These are phyloP conservation scores for Hypomyces perniciosus DNA, from an alignment of 2,329 filamentous ascomycete genomes.

Conservation along the genomic window DNA sequence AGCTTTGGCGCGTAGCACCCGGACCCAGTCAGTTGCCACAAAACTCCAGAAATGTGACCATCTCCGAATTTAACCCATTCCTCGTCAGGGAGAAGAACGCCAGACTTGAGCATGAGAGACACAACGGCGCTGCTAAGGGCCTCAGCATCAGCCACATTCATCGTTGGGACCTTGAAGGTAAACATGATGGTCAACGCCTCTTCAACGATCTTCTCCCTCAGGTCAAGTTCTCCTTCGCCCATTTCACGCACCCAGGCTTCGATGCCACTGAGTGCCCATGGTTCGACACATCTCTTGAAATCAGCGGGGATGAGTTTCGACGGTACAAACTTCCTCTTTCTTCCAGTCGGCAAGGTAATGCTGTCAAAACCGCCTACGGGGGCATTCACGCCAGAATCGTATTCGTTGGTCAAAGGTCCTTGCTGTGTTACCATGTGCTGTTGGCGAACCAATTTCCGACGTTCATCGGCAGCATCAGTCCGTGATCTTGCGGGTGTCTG, in stretches of 20 bases:
- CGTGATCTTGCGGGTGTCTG: conserved; percentile 84
- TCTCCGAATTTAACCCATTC: conserved; percentile 95
- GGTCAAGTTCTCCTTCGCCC: conserved; percentile 83
- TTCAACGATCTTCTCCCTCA: conserved; percentile 77
- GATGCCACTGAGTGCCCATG: conserved; percentile 89
- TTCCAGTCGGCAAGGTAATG: conserved; percentile 72
- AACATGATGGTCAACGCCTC: conserved; percentile 87
- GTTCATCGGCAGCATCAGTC: conserved; percentile 79
- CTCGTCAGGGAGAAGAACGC: conserved; percentile 78
- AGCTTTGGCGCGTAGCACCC: conserved; percentile 87
- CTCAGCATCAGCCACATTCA: conserved; percentile 97
- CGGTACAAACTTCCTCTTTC: conserved; percentile 78
- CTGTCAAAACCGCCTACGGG: conserved; percentile 65
- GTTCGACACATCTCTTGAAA: conserved; percentile 78
- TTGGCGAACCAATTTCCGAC: conserved; percentile 48
- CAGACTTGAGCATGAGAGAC: conserved; percentile 69
- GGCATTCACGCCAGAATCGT: conserved; percentile 48
- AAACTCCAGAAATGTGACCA: conserved; percentile 75
- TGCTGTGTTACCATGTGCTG: conserved; percentile 46
- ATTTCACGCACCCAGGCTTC: conserved; percentile 81
- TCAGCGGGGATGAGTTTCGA: conserved; percentile 75
- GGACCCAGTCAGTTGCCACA: conserved; percentile 86
- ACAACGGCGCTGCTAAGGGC: conserved; percentile 73
- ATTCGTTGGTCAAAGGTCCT: conserved; percentile 47
- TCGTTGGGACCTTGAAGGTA: conserved; percentile 90